Percentiles rank a stretch among this genome's conserved stretches.
These are phyloP conservation scores for Alternaria sp. DNA, from an alignment of 2,329 filamentous ascomycete species.

Conservation along the genomic window DNA sequence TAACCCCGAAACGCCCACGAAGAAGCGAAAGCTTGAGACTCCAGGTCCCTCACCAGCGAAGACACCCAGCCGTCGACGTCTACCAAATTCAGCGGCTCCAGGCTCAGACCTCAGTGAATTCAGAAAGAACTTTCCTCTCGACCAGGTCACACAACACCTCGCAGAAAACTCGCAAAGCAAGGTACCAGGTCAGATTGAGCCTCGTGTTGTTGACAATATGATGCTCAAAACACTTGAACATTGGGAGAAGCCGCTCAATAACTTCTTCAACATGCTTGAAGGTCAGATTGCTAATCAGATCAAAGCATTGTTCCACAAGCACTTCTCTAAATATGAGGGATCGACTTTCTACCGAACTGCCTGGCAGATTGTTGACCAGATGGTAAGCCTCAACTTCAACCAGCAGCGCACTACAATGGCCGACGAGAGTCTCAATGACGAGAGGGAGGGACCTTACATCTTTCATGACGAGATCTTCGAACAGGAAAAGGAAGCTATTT, in stretches of 20 bases:
- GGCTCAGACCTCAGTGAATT: conserved; percentile 9
- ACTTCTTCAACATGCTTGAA: conserved; percentile 38
- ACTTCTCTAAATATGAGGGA: conserved; percentile 39
- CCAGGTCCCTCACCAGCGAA: conserved; percentile 8
- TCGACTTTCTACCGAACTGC: conserved; percentile 42
- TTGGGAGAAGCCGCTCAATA: conserved; percentile 40
- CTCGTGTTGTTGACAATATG: conserved; percentile 7
- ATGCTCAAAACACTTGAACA: conserved; percentile 30
- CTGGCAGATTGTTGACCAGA: conserved; percentile 29
- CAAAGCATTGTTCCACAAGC: conserved; percentile 32
- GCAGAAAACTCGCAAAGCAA: conserved; percentile 35
- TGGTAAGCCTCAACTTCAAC: conserved; percentile 37
- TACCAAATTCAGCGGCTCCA: background rate
- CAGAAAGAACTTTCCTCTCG: conserved; percentile 36
- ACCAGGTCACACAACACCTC: conserved; percentile 39
- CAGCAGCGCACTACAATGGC: conserved; percentile 36
- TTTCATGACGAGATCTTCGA: conserved; percentile 34
- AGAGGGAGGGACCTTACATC: conserved; percentile 49
- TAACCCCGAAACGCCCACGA: conserved; percentile 33
- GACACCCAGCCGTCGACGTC: background rate
- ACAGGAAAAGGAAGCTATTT: conserved; percentile 22
- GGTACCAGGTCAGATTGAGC: conserved; percentile 43
- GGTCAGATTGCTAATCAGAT: conserved; percentile 23
- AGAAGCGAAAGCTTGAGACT: conserved; percentile 41
- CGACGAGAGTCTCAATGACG: conserved; percentile 38